Base-by-base conservation (phyloP, 805 yeast genomes). In the Suhomyces kilbournensis region DNA sequence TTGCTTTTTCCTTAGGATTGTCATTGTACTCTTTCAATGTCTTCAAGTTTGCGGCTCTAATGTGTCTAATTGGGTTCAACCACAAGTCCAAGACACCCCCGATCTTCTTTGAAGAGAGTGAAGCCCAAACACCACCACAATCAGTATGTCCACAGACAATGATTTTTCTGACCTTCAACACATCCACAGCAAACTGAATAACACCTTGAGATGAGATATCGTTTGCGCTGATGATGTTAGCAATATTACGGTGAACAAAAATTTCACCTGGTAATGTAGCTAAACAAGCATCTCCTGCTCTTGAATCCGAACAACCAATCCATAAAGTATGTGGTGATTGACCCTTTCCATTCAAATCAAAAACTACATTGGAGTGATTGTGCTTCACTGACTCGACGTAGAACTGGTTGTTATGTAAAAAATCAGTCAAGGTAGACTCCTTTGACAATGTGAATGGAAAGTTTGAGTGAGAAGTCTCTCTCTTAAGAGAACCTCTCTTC, bases 281-380 rank as follows among this genome's bases (percentile, higher is more conserved):
- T 23, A 90, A 76, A 51, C 90, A 83, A 43, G 79, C 76, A 65
- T 92, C 97, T 57, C 91, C 88, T 52, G 89, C 86, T 60, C 98
- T 83, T 2, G 97, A 89, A 67, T 92, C 98, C 3, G 96, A 85
- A 66, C 98, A 92, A 3, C 97, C 96, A 54, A 92, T 86, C 92
- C 97, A 91, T 47, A 93, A 72, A 3, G 97, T 90, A 69, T 90
- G 94, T 17, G 98, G 98, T n/a, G 82, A 66, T 70, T 91, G 97
- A 48, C 97, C 97, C 62, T 81, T 75, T 1, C 85, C 92, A 61
- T 90, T 89, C 55, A 71, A 60, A 39, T 81, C 82, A 64, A 88
- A 78, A 8, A 88, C 69, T 45, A 77, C 59, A 34, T 59, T 76
- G 0, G 90, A 86, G 60, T 83, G 79, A 46, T 75, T 69, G 20